Conservation (phyloP, 257 asterid species). For the Nicotiana tabacum region DNA sequence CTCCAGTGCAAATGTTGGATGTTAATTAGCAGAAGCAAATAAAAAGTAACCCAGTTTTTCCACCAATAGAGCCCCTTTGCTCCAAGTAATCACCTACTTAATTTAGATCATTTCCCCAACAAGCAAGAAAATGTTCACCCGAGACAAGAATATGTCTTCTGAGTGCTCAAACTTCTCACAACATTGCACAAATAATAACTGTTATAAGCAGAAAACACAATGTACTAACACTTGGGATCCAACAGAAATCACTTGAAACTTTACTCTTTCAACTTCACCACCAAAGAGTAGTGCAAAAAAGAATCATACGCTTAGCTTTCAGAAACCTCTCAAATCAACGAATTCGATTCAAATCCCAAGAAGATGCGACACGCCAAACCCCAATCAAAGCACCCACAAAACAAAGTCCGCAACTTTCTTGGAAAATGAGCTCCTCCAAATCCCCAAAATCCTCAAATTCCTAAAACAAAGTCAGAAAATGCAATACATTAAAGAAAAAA, state of each 20-base stretch:
- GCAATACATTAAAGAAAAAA: background rate
- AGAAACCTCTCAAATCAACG: conserved; percentile 7
- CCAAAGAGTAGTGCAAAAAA: background rate
- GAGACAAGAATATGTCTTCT: no score
- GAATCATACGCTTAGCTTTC: background rate
- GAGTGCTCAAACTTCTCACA: background rate
- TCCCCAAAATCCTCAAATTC: background rate
- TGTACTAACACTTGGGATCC: background rate
- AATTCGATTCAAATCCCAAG: conserved; percentile 1
- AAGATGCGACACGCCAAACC: conserved; percentile 3
- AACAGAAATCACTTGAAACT: background rate
- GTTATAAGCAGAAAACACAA: background rate
- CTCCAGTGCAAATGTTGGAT: conserved; percentile 84
- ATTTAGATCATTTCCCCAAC: conserved; percentile 5
- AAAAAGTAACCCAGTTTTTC: background rate
- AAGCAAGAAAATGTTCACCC: background rate
- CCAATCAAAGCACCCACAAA: background rate
- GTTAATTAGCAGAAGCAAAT: conserved; percentile 27
- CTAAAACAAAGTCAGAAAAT: background rate
- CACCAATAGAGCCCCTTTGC: conserved; percentile 1
- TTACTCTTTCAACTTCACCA: conserved; percentile 7
- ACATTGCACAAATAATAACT: background rate
- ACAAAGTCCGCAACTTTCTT: background rate
- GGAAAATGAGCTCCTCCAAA: conserved; percentile 7
- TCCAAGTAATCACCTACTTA: conserved; percentile 6